Percentiles rank a stretch among this genome's conserved stretches.
phyloP scores from a whole-genome alignment of 1,284 basidiomycete species.

The Apiotrichum sp. region DNA sequence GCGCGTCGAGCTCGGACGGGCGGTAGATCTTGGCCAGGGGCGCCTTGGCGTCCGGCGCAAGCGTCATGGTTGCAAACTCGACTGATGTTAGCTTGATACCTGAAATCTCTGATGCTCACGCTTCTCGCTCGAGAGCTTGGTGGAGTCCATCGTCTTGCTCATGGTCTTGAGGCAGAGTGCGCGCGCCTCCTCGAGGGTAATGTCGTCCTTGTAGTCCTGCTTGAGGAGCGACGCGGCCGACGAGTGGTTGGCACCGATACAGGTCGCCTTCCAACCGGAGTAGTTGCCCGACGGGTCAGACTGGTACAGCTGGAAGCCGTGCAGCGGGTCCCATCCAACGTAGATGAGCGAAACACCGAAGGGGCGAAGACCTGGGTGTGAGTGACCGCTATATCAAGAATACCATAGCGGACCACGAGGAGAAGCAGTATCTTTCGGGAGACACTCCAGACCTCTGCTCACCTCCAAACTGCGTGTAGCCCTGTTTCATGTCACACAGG shows the following conservation, averaged over 20 bases:
- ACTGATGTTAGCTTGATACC: constrained; percentile 53
- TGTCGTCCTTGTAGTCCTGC: constrained; percentile 98
- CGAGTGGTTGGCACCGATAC: constrained; percentile 93
- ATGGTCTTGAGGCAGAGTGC: constrained; percentile 85
- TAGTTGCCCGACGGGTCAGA: constrained; percentile 98
- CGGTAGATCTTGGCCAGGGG: constrained; percentile 89
- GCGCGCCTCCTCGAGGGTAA: constrained; percentile 84
- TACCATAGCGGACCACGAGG: too few relatives aligned
- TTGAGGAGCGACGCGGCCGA: constrained; percentile 62
- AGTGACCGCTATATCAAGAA: constrained; percentile 1
- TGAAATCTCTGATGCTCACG: constrained; percentile 53
- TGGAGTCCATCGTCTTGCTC: constrained; percentile 99
- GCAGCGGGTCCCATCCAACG: constrained; percentile 92
- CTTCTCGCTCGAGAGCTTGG: constrained; percentile 90
- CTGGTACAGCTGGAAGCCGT: constrained; percentile 96
- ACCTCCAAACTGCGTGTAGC: constrained; percentile 97
- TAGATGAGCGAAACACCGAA: constrained; percentile 97
- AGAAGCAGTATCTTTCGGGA: too few relatives aligned
- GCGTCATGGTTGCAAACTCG: constrained; percentile 88
- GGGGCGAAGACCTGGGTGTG: constrained; percentile 71
- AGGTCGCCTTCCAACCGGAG: constrained; percentile 98
- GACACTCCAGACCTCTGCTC: constrained; percentile 19
- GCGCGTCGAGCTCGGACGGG: constrained; percentile 81
- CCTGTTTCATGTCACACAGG: constrained; percentile 95
- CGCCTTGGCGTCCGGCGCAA: constrained; percentile 68